Evolutionary conservation across 495 filamentous ascomycete genomes (phyloP), one percentile per base, ranked within the genome.

Genomic region (Hypoxylon trugodes): DNA sequence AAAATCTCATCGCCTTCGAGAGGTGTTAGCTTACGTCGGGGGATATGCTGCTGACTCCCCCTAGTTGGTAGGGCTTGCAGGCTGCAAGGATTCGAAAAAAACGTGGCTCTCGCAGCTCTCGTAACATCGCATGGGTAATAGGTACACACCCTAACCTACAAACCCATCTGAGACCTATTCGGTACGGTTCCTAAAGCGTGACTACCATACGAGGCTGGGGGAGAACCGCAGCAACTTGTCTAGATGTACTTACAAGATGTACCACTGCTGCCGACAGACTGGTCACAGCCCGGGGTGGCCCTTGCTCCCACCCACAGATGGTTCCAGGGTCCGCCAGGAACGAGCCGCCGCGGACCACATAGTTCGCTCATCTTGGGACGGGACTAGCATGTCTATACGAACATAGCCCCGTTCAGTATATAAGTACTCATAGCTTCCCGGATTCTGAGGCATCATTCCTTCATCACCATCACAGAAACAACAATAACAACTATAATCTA

Each of bases 401-500:
- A 6, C 12, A 8, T 28, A 12, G 18, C 13, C 13, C 5, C 13
- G 6, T 12, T 25, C 12, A 12, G 24, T 15, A 46, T 76, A 76
- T 77, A 76, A 77, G 73, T 51, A 24, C 13, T 33, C 15, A 26
- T 16, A 2, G 12, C 19, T 57, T 66, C 50, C 72, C 72, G 65
- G 28, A 33, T 12, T 42, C 52, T 70, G 30, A 69, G 53, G 52
- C 52, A 62, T 62, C 46, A 59, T 61, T 52, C 49, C 58, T n/a
- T 69, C 69, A 62, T 71, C 69, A 72, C 58, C 72, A 75, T 65
- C 69, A 53, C 61, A 60, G 13, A 10, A 48, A 41, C 61, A 65
- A 36, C 59, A 72, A 43, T 63, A 53, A 22, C 49, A 64, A 46
- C 16, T 54, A 62, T 41, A 24, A 56, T 35, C n/a, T n/a, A n/a